Base-by-base conservation (phyloP, 176 grass and related monocot species). In the Oryza australiensis region DNA sequence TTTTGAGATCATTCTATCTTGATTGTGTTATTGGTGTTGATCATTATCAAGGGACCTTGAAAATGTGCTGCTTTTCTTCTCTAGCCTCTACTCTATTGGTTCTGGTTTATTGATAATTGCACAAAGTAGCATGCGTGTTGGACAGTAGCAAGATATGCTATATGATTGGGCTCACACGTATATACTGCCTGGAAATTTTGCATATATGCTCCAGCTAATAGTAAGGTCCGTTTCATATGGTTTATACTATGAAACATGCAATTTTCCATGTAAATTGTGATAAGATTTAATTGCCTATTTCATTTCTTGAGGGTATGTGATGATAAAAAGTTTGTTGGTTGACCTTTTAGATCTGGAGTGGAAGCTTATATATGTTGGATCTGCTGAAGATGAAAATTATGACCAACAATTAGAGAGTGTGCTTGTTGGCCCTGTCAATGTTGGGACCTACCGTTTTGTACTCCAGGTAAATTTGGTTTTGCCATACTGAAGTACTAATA, bases 361-460 rank as follows among this genome's bases (percentile, higher is more conserved):
- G 96, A 99, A 99, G 74, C 93, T 99, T 53, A 90, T 86, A 68
- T 99, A 99, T 68, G 96, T 99, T 66, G 96, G 96, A 80, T 99
- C 96, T 29, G 96, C 96, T 45, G 96, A 99, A 90, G 96, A 99
- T 32, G 96, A 99, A 76, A 95, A 89, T 66, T 99, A 95, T 40
- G 96, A 99, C 66, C 96, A 99, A 55, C 90, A 93, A 55, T 89
- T 99, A 78, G 96, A 99, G 68, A 99, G 96, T 3, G 96, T 95
- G 22, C 87, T 99, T 85, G 96, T 99, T 85, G 96, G 93, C 38
- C 96, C 96, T 15, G 93, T 99, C 80, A 99, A 95, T 77, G 93
- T 93, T 72, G 96, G 96, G 57, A 99, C 94, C 60, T 99, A 99
- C 83, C 96, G 93, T 70, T 99, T 99, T 0, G 87, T 99, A 5